phyloP scores from a whole-genome alignment of 2,329 filamentous ascomycete species.

The Endothia cerciana region DNA sequence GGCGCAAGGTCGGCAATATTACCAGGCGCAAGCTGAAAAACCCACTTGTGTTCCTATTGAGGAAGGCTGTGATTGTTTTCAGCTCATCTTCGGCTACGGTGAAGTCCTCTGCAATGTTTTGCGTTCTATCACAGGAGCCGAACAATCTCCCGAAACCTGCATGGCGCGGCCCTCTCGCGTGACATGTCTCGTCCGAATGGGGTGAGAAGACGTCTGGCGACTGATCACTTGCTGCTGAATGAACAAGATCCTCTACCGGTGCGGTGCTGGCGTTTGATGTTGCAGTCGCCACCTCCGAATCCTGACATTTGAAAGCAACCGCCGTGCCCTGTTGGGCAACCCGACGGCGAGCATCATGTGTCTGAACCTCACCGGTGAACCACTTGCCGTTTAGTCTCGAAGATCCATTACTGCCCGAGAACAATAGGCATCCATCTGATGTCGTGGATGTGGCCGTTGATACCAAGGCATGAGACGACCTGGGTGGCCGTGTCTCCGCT shows the following conservation, averaged over 20 bases:
- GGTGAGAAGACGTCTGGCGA: not conserved
- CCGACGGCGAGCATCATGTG: not conserved
- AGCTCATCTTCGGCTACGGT: too few relatives aligned
- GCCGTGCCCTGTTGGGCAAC: not conserved
- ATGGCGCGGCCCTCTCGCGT: not conserved
- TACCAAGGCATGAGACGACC: conserved; percentile 3
- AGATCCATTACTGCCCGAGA: not conserved
- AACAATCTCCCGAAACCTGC: too few relatives aligned
- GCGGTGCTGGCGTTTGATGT: not conserved
- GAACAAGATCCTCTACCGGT: not conserved
- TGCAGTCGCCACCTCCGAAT: not conserved
- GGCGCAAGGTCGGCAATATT: not conserved
- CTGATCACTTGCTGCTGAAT: not conserved
- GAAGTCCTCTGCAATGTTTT: too few relatives aligned
- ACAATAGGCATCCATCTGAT: not conserved
- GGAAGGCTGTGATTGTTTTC: too few relatives aligned
- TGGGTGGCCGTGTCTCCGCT: conserved; percentile 5
- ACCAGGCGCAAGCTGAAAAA: conserved; percentile 1
- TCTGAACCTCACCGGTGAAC: not conserved
- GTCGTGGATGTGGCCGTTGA: not conserved
- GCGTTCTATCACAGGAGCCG: too few relatives aligned
- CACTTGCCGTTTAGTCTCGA: not conserved
- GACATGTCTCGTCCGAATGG: not conserved
- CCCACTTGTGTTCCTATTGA: not conserved
- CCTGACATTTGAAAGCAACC: not conserved